Base-by-base conservation (phyloP, 192 early-diverging fungal genomes). In the Backusella westeae region DNA sequence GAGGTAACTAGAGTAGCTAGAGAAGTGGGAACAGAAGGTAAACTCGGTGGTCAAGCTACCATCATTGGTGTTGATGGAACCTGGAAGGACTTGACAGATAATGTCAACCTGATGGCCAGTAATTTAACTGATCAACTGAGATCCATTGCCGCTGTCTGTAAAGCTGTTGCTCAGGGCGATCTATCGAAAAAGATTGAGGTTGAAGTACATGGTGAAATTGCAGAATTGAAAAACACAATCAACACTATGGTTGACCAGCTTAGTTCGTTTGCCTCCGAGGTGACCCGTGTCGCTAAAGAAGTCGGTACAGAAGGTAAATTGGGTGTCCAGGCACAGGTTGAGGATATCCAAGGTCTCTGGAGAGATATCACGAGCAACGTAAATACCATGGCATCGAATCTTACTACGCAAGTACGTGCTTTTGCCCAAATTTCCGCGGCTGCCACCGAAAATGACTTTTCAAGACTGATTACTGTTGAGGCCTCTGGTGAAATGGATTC, bases 401-500 rank as follows among this genome's bases (percentile, higher is more conserved):
- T 93, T 78, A 92, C 90, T n/a, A 86, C 91, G 9, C 94, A 95
- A 79, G 93, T 95, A 72, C 91, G 94, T 32, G 93, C 92, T 0
- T 95, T 95, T 87, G 92, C 91, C 21, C 88, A 89, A 74, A 95
- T 95, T 67, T 90, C 87, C 1, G 88, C 89, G 36, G 91, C 93
- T 0, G 92, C 91, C 1, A 89, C 91, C 3, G 90, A 87, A 5
- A 91, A 90, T 36, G 91, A 93, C 79, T 93, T 90, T 52, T 89
- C 89, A n/a, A 83, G 88, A 39, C 86, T 92, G 78, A 94, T 95
- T 75, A 94, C 91, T 36, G 85, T 94, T 19, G 90, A 92, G 56
- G 93, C 93, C 1, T 91, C 90, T 66, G 94, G 94, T 68, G 94
- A 95, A 84, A 95, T 95, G 94, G 92, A 92, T 59, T 72, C 88